A percentile compares a stretch with the other conserved stretches of the same genome.
Conservation (phyloP, 352 stramenopile species). For the Pythium diclinum region DNA sequence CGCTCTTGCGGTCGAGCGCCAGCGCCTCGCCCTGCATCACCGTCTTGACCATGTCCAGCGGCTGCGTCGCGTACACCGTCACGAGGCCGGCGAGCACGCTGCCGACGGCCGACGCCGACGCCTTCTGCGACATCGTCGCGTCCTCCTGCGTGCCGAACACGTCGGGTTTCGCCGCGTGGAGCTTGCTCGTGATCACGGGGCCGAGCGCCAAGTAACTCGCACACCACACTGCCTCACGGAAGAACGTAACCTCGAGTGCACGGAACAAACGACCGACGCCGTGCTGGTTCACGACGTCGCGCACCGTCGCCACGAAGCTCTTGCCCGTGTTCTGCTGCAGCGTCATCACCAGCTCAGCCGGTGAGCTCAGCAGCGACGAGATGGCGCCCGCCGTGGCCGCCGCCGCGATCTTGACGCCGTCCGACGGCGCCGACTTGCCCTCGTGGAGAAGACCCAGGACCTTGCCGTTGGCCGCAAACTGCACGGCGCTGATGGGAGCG, state of each 20-base stretch:
- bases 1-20: slow-evolving; percentile 30
- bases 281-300: slow-evolving; percentile 45
- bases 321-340: slow-evolving; percentile 83
- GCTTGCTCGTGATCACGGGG: slow-evolving; percentile 59
- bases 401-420: slow-evolving; percentile 57
- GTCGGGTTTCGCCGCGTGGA: slow-evolving; percentile 48
- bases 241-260: slow-evolving; percentile 52
- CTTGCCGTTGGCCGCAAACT: slow-evolving; percentile 78
- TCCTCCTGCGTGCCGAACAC: slow-evolving; percentile 53
- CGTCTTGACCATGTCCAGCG: slow-evolving; percentile 82
- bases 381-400: slow-evolving; percentile 57
- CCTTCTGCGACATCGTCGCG: slow-evolving; percentile 57
- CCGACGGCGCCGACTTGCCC: slow-evolving; percentile 27
- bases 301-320: slow-evolving; percentile 57
- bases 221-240: slow-evolving; percentile 74
- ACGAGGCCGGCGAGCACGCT: slow-evolving; percentile 69
- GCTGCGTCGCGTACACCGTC: slow-evolving; percentile 74
- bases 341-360: slow-evolving; percentile 84
- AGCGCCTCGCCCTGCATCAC: slow-evolving; percentile 82
- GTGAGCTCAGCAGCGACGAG: slow-evolving; percentile 62
- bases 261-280: slow-evolving; percentile 54
- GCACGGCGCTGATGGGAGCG: slow-evolving; percentile 71
- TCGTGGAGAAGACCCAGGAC: slow-evolving; percentile 46
- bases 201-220: slow-evolving; percentile 75
- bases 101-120: slow-evolving; percentile 58